phyloP scores from a whole-genome alignment of 179 eudicot genomes.

The Heliamphora pulchella region DNA sequence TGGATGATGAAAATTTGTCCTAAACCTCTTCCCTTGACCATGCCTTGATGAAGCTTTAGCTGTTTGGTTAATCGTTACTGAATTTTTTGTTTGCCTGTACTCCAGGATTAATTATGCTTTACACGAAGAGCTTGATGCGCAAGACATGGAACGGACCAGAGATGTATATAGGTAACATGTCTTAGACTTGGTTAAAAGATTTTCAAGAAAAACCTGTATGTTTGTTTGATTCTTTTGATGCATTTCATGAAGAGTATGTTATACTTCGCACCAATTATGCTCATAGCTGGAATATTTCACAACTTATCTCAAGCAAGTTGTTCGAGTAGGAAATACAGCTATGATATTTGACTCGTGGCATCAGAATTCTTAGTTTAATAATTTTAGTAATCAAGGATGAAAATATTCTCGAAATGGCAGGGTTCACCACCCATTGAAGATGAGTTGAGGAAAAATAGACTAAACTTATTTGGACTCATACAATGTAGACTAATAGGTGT shows the following conservation, averaged over 20 bases:
- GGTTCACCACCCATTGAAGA: too few species aligned
- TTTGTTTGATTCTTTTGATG: not conserved
- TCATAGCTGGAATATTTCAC: not conserved
- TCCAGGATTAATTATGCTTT: conserved; percentile 75
- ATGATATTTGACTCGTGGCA: not conserved
- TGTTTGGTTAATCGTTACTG: not conserved
- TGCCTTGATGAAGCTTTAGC: not conserved
- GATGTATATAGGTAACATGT: conserved; percentile 58
- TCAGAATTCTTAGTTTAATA: not conserved
- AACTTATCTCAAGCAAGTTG: not conserved
- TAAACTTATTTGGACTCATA: too few species aligned
- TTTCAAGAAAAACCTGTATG: not conserved
- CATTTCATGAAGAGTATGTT: not conserved
- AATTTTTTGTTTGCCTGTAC: conserved; percentile 7
- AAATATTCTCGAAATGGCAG: too few species aligned
- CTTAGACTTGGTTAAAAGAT: not conserved
- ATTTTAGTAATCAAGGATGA: too few species aligned
- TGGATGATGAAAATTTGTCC: not conserved
- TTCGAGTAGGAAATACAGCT: not conserved
- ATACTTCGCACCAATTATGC: not conserved
- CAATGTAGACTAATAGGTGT: too few species aligned
- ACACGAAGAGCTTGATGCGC: conserved; percentile 76
- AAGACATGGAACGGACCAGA: conserved; percentile 61
- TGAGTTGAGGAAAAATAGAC: too few species aligned
- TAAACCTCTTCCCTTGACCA: not conserved